Evolutionary conservation across 108 stramenopile species (phyloP), one percentile per base, ranked within the genome.

Genomic region (Asterionellopsis glacialis): DNA sequence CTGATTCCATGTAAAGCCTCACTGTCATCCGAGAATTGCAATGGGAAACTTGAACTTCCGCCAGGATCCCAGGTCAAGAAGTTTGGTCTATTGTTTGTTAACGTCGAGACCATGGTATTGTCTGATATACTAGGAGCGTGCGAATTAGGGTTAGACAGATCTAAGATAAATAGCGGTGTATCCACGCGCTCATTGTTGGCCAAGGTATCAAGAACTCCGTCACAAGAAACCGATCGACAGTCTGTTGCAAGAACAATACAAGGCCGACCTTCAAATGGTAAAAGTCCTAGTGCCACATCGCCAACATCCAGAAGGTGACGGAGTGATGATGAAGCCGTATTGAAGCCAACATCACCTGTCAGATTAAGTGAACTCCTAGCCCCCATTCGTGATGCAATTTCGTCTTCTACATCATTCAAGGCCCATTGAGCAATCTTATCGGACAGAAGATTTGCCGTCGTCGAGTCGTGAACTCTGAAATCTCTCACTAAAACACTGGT

Each of bases 401-500:
- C 75, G 25, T 44, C 63, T 63, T 92, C 90, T 10, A 92, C 81
- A 26, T 88, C 81, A 11, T 48, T 41, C 56, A 83, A 64, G 11
- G 83, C 81, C 90, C 90, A 92, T 19, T 61, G 53, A 13, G 81
- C 70, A 41, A 92, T 82, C 49, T 77, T 58, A 39, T 72, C 48
- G 15, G 64, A 69, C 51, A 92, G 51, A 14, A 60, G 47, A 15
- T 74, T 51, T 0, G 82, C 90, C 3, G 85, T 71, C 50, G 70
- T 26, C 11, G 53, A 70, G 58, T 86, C 85, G 16, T 70, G 53
- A 0, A 92, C 75, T 11, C 79, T 72, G 66, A 66, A 92, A 62
- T 87, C 90, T 40, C 85, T 49, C 16, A 92, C 90, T 48, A 92
- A 62, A 52, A 88, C 59, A 41, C 70, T 72, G 1, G 85, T 84